These are phyloP conservation scores for Ceratobasidium papillatum DNA, from an alignment of 1,284 basidiomycete species.

Conservation along the genomic window DNA sequence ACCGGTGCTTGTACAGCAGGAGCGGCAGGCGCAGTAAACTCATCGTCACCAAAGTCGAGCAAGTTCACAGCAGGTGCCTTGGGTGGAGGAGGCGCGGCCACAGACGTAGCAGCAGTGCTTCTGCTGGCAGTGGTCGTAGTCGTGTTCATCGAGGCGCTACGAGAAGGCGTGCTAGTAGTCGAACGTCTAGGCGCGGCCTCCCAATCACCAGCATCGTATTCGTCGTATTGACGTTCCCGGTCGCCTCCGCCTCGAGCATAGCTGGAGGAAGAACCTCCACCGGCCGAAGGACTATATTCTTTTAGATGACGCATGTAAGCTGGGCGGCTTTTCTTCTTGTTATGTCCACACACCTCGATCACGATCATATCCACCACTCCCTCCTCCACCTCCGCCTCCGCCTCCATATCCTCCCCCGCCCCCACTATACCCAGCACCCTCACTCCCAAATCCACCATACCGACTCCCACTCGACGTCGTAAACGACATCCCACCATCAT, in stretches of 20 bases:
- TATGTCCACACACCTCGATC: conserved; percentile 43
- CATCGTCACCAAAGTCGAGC: conserved; percentile 81
- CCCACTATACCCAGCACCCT: conserved; percentile 61
- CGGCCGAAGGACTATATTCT: conserved; percentile 40
- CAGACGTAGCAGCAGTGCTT: conserved; percentile 45
- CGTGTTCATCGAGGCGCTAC: conserved; percentile 28
- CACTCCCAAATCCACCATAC: conserved; percentile 86
- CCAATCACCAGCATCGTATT: conserved; percentile 97
- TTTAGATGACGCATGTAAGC: conserved; percentile 1
- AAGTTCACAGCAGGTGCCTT: conserved; percentile 68
- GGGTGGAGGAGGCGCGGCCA: conserved; percentile 57
- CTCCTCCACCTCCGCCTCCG: conserved; percentile 57
- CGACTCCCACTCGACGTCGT: conserved; percentile 61
- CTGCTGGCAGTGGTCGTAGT: conserved; percentile 11
- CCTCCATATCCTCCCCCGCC: conserved; percentile 58
- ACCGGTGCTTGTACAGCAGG: conserved; percentile 60
- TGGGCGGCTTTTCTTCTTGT: background rate
- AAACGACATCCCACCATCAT: conserved; percentile 71
- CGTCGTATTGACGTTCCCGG: conserved; percentile 72
- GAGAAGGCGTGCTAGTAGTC: conserved; percentile 30
- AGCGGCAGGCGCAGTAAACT: conserved; percentile 53
- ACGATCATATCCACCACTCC: conserved; percentile 45
- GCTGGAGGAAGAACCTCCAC: conserved; percentile 43
- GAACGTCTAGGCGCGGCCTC: conserved; percentile 60
- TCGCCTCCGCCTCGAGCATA: conserved; percentile 57